These are phyloP conservation scores for Ophiostoma piceae DNA, from an alignment of 2,329 filamentous ascomycete species.

Conservation along the genomic window DNA sequence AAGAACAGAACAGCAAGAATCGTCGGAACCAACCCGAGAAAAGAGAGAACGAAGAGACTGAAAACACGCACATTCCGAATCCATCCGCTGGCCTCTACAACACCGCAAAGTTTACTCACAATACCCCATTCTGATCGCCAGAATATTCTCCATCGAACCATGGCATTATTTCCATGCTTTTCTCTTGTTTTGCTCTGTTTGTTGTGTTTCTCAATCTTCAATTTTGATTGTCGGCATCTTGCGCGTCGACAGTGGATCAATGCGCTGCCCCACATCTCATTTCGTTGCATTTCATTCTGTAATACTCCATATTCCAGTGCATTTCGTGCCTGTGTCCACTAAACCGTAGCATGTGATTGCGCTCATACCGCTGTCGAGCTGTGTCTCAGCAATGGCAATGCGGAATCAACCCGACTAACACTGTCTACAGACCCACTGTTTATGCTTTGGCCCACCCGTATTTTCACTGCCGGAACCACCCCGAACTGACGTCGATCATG, in stretches of 20 bases:
- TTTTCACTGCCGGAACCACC: not conserved
- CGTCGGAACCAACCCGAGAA: not conserved
- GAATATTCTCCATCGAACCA: not conserved
- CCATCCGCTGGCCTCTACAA: not conserved
- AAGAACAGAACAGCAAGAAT: too few species aligned
- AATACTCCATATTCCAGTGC: not conserved
- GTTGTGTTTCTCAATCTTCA: not conserved
- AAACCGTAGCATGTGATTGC: not conserved
- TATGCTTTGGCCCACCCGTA: not conserved
- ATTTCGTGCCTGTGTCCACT: not conserved
- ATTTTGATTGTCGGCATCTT: not conserved
- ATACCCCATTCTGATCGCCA: not conserved
- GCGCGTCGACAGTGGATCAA: not conserved
- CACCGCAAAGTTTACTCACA: not conserved
- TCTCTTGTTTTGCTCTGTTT: not conserved
- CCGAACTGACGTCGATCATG: not conserved
- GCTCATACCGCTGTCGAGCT: not conserved
- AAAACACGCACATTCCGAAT: not conserved
- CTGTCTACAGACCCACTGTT: not conserved
- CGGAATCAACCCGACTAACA: constrained; percentile 5
- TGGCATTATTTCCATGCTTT: not conserved
- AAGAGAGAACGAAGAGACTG: not conserved
- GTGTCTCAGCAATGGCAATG: not conserved
- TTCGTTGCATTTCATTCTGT: not conserved
- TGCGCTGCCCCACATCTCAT: not conserved